phyloP scores from a whole-genome alignment of 257 asterid genomes.

The Gentiana dahurica region DNA sequence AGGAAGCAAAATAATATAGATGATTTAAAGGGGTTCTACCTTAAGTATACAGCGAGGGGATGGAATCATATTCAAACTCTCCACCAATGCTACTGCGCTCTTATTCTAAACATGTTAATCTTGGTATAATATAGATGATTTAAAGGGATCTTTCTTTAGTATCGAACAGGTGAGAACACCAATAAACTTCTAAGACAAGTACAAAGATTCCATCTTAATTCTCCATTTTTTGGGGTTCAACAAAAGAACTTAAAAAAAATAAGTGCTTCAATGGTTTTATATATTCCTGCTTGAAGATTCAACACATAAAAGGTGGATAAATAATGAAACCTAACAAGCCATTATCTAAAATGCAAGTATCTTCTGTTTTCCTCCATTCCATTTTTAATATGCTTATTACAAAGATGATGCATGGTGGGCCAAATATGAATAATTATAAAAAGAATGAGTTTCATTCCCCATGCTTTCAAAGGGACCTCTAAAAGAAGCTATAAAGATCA shows the following conservation, averaged over 20 bases:
- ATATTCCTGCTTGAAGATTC: not conserved
- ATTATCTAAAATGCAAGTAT: not conserved
- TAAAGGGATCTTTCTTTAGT: not conserved
- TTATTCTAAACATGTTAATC: no score
- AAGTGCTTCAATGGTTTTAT: slow-evolving; percentile 1
- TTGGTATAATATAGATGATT: no score
- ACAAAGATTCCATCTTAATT: slow-evolving; percentile 5
- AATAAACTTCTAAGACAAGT: not conserved
- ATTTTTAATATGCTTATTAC: not conserved
- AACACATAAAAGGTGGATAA: not conserved
- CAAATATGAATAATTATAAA: slow-evolving; percentile 4
- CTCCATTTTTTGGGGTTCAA: not conserved
- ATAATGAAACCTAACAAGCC: not conserved
- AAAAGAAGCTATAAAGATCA: slow-evolving; percentile 9
- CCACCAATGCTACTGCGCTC: no score
- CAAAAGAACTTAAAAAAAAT: not conserved
- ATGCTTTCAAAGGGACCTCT: slow-evolving; percentile 10
- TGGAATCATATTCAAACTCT: no score
- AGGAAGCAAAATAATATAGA: no score
- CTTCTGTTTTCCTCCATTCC: slow-evolving; percentile 1
- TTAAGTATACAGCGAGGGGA: no score
- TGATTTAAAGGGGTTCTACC: no score
- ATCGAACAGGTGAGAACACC: slow-evolving; percentile 1
- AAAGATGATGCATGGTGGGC: not conserved
- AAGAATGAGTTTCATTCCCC: slow-evolving; percentile 11